Evolutionary conservation across 164 flowering plant species (phyloP), one percentile per base, ranked within the genome.

Genomic region (Taxillus chinensis): DNA sequence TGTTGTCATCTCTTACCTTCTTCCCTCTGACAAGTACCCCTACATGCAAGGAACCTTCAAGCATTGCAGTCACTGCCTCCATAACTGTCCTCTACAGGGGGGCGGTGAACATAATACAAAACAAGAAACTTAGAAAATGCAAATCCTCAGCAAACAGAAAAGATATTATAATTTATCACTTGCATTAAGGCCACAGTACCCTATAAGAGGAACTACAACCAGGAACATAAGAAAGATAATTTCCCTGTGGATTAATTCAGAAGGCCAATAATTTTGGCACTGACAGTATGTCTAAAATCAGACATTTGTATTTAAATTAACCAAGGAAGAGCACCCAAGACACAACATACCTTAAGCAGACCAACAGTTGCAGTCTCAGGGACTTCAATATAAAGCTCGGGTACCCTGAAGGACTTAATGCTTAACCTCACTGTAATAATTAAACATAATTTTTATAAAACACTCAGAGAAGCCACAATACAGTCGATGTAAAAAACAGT

Each of bases 351-450:
- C 81, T 80, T 80, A 49, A 80, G 61, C 17, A 75, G 71, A 57
- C 74, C 81, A 59, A 80, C 74, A 40, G 83, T 80, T 43, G 74
- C 73, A 46, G 60, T 77, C 67, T 80, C 81, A 8, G 83, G 72
- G 41, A 80, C 79, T 61, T 80, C 83, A 56, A 80, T 68, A 37
- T 62, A 71, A 57, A 77, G 77, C 67, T 80, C 83, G 0, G 83
- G 83, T 11, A 80, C 66, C 68, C 59, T 71, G 58, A 80, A 69
- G 17, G 83, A 77, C 55, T 73, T 77, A 8, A 80, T 77, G 68
- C 77, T 80, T 57, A 80, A 66, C 68, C 67, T 77, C 56, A 80
- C 83, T 80, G 81, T 41, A 48, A 5, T 59, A 67, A 55, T 4
- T 41, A 60, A 69, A 73, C 17, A 61, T 8, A 11, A 9, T n/a